Base-by-base conservation (phyloP, 129 eudicot species). In the Flaveria ramosissima region DNA sequence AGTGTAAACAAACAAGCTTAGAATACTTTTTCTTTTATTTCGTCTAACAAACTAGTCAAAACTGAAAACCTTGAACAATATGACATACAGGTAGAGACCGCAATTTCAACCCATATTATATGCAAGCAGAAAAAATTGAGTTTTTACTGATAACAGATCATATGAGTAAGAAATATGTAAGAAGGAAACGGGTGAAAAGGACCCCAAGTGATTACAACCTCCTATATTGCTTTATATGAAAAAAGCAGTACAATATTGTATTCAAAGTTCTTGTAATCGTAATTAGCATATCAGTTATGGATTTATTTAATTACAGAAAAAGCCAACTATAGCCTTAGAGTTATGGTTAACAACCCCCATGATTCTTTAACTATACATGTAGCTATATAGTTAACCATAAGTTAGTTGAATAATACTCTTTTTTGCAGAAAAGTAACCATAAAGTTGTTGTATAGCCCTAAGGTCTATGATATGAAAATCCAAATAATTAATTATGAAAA, bases 201-300 rank as follows among this genome's bases (percentile, higher is more conserved):
- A 53, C 60, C 43, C 60, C 23, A 20, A 51, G 59, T 47, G 59
- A 13, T 70, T 45, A 12, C 42, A 46, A 7, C 24, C 23, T 50
- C 75, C 43, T 70, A 70, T 46, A 50, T 70, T 23, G 21, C 46
- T 70, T 48, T 70, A 20, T 70, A 24, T 6, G 21, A 24, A 69
- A 45, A 69, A 69, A 43, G 14, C 2, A 12, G 74, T 46, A 45
- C 74, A 46, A 69, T 46, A 69, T 14, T 20, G 24, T 21, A 46
- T 30, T 69, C 12, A 21, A 17, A 46, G 17, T 45, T 10, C 46
- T 69, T 23, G 30, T 21, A 2, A 47, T 21, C 17, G 47, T 69
- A 45, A 11, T 4, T 23, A 46, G n/a, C 23, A 53, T 6, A 53
- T 53, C 17, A 53, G 9, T 16, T 53, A 53, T 2, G 52, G 52